Conservation (phyloP, 805 yeast genomes). For the Cephaloascus fragrans region DNA sequence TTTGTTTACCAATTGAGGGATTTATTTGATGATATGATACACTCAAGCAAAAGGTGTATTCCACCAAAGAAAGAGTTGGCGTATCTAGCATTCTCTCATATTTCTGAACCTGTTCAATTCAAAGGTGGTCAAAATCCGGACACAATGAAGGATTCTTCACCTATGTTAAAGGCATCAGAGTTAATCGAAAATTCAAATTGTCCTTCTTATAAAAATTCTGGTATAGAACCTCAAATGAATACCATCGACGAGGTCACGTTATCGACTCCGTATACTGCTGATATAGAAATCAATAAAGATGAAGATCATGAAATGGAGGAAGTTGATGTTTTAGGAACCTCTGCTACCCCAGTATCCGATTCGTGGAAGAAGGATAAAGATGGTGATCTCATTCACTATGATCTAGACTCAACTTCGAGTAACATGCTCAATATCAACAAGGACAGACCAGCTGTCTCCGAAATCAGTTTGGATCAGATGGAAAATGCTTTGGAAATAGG, state of each 20-base stretch:
- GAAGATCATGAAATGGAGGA: neutral
- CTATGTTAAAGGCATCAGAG: neutral
- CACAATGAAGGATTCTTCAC: neutral
- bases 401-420: neutral
- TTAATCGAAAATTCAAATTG: too few relatives aligned
- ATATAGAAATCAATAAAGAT: too few relatives aligned
- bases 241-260: neutral
- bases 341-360: neutral
- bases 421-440: neutral
- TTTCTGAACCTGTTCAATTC: slow-evolving; percentile 56
- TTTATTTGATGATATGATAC: slow-evolving; percentile 62
- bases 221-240: neutral
- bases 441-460: neutral
- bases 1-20: slow-evolving; percentile 66
- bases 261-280: neutral
- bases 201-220: neutral
- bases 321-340: neutral
- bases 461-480: slow-evolving; percentile 51
- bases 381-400: too few relatives aligned
- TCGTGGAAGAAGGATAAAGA: too few relatives aligned
- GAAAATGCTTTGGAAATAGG: slow-evolving; percentile 74
- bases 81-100: slow-evolving; percentile 74
- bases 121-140: slow-evolving; percentile 14
- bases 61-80: slow-evolving; percentile 81
- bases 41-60: slow-evolving; percentile 52